Evolutionary conservation across 768 basidiomycete species (phyloP), one percentile per base, ranked within the genome.

Genomic region (Suillus plorans): DNA sequence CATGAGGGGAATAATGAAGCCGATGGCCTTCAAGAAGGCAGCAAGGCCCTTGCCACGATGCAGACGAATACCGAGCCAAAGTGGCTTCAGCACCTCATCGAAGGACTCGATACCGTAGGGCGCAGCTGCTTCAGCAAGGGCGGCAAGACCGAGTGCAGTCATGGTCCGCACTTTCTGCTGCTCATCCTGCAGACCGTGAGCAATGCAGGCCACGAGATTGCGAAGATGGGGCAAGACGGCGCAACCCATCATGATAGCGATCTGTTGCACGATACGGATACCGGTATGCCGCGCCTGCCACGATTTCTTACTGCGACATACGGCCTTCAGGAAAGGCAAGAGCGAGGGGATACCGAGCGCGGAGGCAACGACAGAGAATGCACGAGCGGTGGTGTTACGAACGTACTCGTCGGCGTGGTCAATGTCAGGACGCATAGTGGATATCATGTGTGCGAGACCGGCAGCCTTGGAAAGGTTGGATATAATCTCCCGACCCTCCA

Each of bases 61-160:
- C 45, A 89, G 83, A 73, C 89, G 84, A 67, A 91, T 91, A 71
- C 90, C 90, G 37, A 89, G 81, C 90, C 90, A 91, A 2, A 91
- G 80, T 16, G 90, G 90, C 74, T 90, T 90, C 85, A 66, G 88
- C 2, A 99, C 97, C 72, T 94, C 91, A 75, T 99, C 97, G 76
- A 99, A 99, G 4, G 97, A 98, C 76, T 99, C 97, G 77, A 99
- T 99, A 83, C 97, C 97, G 73, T 99, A 99, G 0, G 97, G 97
- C 0, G 97, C 96, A 18, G 97, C 87, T 22, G 97, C 96, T 76
- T 99, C 97, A 12, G 97, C 97, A 53, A 99, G 85, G 4, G 96
- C 97, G 64, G 97, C 96, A 10, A 91, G 79, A 37, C 84, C 86
- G 2, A 91, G 79, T 0, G 90, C 90, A 10, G 90, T 91, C 90